Base-by-base conservation (phyloP, 495 filamentous ascomycete genomes). In the Talaromyces liani region DNA sequence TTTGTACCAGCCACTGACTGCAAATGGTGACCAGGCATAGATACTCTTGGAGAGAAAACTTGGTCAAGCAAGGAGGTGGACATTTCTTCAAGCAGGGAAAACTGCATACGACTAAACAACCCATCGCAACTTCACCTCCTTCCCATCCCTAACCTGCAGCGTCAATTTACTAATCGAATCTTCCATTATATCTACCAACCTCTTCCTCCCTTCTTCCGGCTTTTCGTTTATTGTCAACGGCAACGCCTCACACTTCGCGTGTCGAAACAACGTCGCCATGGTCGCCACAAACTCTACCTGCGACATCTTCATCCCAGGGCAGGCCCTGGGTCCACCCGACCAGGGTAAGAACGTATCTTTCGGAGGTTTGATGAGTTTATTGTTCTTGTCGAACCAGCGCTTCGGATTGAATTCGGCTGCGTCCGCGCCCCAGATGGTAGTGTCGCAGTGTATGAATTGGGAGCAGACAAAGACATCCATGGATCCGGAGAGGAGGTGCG, bases 261-360 rank as follows among this genome's bases (percentile, higher is more conserved):
- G 41, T 3, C 70, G 66, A 63, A 86, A 80, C 6, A 85, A 54
- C 1, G 65, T 64, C 1, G 75, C 76, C 61, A 84, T 69, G 0
- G 71, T 70, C 0, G 80, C 81, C 1, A 84, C 82, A 63, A 82
- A 81, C 65, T 85, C 82, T 0, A 84, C 83, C 65, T 83, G 75
- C 0, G 77, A 70, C 63, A 84, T 81, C 60, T 80, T 84, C 66
- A 72, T 73, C 0, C 82, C 83, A 1, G 81, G 79, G 58, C 82
- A 84, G 36, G 76, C 66, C 0, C 77, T 69, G 1, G 73, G 65
- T 12, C 82, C 82, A 0, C 75, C 75, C 1, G 81, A 79, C 82
- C 82, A 86, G 0, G 75, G 75, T 2, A 82, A 18, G 60, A 73
- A 84, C 0, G 72, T 69, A 1, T 76, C 75, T 39, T 76, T 75